phyloP scores from a whole-genome alignment of 306 rosid genomes.

The Chamaecrista fasciculata region DNA sequence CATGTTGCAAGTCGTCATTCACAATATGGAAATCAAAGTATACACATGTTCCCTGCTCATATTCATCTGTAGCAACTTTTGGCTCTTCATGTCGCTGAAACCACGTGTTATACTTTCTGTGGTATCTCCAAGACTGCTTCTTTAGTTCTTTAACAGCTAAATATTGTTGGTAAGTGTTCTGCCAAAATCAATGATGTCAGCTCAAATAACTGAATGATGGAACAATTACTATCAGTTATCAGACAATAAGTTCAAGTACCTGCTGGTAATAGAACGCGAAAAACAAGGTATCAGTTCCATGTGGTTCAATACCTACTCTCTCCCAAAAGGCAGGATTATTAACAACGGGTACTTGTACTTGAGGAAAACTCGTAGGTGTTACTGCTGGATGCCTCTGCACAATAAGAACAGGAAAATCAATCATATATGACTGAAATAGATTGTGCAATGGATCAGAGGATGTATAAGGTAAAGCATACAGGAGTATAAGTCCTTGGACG shows the following conservation, averaged over 20 bases:
- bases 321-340: conserved; percentile 98
- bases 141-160: conserved; percentile 97
- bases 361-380: conserved; percentile 88
- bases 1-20: conserved; percentile 83
- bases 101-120: conserved; percentile 92
- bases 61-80: conserved; percentile 97
- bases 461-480: conserved; percentile 45
- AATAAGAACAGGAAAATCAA: conserved; percentile 20
- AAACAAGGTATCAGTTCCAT: conserved; percentile 81
- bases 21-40: conserved; percentile 93
- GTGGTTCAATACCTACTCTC: conserved; percentile 63
- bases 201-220: conserved; percentile 4
- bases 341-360: conserved; percentile 89
- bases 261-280: conserved; percentile 95
- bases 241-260: conserved; percentile 42
- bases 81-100: conserved; percentile 99
- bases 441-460: background rate
- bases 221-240: conserved; percentile 7
- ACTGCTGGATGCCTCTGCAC: conserved; percentile 72
- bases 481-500: conserved; percentile 83
- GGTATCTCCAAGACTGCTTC: conserved; percentile 99
- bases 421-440: background rate
- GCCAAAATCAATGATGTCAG: conserved; percentile 34
- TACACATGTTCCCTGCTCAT: conserved; percentile 91
- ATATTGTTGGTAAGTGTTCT: conserved; percentile 96